These are phyloP conservation scores for Perilla frutescens DNA, from an alignment of 257 asterid genomes.

Conservation along the genomic window DNA sequence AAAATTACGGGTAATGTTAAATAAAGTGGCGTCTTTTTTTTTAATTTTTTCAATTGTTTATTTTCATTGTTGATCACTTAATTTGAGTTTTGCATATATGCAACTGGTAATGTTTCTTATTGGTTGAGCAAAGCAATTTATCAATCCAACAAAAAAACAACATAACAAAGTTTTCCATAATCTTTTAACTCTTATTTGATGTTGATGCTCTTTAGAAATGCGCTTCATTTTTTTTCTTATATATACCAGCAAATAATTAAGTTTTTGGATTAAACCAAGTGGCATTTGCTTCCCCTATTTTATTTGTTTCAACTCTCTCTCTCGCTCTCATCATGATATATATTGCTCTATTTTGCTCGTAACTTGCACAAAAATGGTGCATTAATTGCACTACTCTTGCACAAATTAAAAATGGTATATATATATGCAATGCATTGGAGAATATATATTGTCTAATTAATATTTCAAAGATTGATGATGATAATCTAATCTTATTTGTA, in stretches of 20 bases:
- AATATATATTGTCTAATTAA: not conserved
- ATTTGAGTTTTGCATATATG: not conserved
- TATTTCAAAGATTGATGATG: not conserved
- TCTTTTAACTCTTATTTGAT: too few relatives aligned
- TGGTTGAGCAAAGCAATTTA: too few relatives aligned
- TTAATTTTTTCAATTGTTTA: not conserved
- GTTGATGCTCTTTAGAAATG: too few relatives aligned
- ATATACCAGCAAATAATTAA: not conserved
- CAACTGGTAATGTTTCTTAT: too few relatives aligned
- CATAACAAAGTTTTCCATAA: too few relatives aligned
- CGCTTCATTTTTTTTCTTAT: not conserved
- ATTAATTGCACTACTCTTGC: not conserved
- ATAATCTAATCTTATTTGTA: not conserved
- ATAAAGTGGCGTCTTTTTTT: not conserved
- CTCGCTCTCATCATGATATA: too few relatives aligned
- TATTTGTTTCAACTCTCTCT: conserved; percentile 62
- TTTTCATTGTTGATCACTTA: conserved; percentile 13
- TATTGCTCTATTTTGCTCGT: conserved; percentile 30
- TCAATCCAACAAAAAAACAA: too few relatives aligned
- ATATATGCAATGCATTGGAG: not conserved
- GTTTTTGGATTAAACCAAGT: not conserved
- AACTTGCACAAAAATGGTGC: too few relatives aligned
- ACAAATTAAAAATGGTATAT: not conserved
- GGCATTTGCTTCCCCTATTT: not conserved
- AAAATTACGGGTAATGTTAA: conserved; percentile 54